Evolutionary conservation across 257 asterid species (phyloP).

Genomic region (Solanum lycopersicoides): DNA sequence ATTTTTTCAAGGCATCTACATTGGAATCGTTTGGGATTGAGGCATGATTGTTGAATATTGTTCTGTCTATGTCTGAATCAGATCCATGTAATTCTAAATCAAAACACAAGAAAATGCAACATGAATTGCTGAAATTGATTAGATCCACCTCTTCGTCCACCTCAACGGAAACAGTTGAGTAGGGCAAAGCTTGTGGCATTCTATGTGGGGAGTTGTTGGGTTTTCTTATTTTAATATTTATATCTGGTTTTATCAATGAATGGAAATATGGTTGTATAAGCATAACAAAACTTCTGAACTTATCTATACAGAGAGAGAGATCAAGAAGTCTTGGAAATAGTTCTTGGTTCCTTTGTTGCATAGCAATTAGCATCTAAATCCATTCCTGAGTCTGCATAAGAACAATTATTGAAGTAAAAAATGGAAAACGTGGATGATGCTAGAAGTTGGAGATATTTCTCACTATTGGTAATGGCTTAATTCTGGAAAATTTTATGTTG

Average conservation of each 20-base stretch:
- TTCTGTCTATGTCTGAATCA: background rate
- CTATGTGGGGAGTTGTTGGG: background rate
- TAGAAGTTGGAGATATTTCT: background rate
- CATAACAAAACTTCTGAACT: background rate
- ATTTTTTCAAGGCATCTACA: background rate
- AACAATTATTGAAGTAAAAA: background rate
- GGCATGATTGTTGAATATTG: background rate
- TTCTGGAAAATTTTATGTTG: background rate
- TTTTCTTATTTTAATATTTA: background rate
- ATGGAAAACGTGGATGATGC: background rate
- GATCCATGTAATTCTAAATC: background rate
- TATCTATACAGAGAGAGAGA: background rate
- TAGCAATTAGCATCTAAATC: background rate
- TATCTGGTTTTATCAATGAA: background rate
- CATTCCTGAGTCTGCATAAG: background rate
- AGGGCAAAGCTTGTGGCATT: background rate
- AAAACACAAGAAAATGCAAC: background rate
- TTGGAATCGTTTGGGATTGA: background rate
- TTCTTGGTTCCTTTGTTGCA: background rate
- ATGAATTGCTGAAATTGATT: background rate
- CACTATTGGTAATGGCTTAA: background rate
- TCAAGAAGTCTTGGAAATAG: background rate
- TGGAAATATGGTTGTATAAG: background rate
- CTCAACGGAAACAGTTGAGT: background rate
- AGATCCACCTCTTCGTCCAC: background rate